Evolutionary conservation across 108 stramenopile genomes (phyloP).

Genomic region (Mayamaea pseudoterrestris): DNA sequence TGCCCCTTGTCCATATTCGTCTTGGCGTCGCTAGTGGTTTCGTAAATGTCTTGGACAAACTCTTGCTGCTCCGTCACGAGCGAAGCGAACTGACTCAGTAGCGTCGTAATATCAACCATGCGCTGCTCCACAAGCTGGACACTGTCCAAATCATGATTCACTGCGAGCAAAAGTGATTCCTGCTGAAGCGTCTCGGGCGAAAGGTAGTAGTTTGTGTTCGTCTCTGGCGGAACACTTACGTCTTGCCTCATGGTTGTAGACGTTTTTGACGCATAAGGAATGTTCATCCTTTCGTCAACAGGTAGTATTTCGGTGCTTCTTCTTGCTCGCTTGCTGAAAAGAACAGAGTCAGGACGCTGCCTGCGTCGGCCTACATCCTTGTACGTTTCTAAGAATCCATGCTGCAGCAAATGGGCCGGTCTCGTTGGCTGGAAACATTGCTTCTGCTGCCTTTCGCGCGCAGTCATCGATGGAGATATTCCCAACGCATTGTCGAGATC

Average conservation of each 20-base stretch:
- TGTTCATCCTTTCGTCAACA: no score
- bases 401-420: constrained; percentile 2
- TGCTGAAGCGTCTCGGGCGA: constrained; percentile 39
- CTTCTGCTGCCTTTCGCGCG: background rate
- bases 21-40: constrained; percentile 49
- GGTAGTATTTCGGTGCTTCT: no score
- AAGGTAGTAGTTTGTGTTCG: no score
- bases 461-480: background rate
- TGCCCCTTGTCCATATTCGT: constrained; percentile 70
- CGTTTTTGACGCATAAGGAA: no score
- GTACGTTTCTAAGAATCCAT: background rate
- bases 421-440: background rate
- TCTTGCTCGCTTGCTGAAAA: no score
- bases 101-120: constrained; percentile 75
- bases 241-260: no score
- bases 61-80: constrained; percentile 72
- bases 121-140: constrained; percentile 64
- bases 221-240: no score
- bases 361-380: no score
- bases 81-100: constrained; percentile 66
- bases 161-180: constrained; percentile 44
- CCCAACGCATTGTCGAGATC: background rate
- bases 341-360: no score
- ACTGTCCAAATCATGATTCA: constrained; percentile 60
- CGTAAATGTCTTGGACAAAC: constrained; percentile 54